A percentile compares a stretch with the other conserved stretches of the same genome.
Conservation (phyloP, 1,284 basidiomycete species). For the Cryptococcus sp. region DNA sequence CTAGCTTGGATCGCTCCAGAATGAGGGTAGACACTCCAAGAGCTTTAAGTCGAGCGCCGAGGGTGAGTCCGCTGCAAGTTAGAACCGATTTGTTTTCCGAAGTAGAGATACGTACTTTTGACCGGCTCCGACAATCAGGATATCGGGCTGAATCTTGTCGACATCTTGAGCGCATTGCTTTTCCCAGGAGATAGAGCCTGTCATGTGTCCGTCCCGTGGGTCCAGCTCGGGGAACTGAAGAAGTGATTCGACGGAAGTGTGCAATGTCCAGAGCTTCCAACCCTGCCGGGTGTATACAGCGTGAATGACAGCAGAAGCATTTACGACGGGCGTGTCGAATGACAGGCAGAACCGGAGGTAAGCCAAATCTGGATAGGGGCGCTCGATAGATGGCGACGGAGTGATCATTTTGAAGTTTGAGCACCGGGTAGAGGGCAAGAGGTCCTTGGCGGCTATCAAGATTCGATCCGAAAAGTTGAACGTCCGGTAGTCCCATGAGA, state of each 20-base stretch:
- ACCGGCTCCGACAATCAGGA: slow-evolving; percentile 49
- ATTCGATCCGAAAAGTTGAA: slow-evolving; percentile 52
- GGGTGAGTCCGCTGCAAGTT: slow-evolving; percentile 33
- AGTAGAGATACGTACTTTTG: slow-evolving; percentile 20
- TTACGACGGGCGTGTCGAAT: slow-evolving; percentile 53
- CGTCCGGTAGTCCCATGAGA: slow-evolving; percentile 62
- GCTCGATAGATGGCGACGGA: slow-evolving; percentile 44
- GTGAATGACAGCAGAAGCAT: slow-evolving; percentile 52
- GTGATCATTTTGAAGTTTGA: slow-evolving; percentile 45
- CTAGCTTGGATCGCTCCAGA: slow-evolving; percentile 39
- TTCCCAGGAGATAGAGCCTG: slow-evolving; percentile 13
- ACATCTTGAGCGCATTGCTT: slow-evolving; percentile 33
- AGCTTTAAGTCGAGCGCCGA: slow-evolving; percentile 45
- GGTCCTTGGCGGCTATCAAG: slow-evolving; percentile 19
- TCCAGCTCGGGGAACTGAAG: slow-evolving; percentile 49
- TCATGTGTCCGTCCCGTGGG: slow-evolving; percentile 24
- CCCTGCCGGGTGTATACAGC: slow-evolving; percentile 50
- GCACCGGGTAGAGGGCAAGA: slow-evolving; percentile 20
- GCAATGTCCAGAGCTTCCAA: slow-evolving; percentile 48
- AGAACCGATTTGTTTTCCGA: background rate
- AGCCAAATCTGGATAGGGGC: slow-evolving; percentile 54
- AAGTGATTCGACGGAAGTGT: slow-evolving; percentile 55
- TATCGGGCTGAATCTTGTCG: slow-evolving; percentile 38
- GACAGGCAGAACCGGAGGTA: slow-evolving; percentile 56
- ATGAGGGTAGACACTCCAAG: slow-evolving; percentile 44